These are phyloP conservation scores for Mucor sp. DNA, from an alignment of 371 early-diverging fungal species.

Conservation along the genomic window DNA sequence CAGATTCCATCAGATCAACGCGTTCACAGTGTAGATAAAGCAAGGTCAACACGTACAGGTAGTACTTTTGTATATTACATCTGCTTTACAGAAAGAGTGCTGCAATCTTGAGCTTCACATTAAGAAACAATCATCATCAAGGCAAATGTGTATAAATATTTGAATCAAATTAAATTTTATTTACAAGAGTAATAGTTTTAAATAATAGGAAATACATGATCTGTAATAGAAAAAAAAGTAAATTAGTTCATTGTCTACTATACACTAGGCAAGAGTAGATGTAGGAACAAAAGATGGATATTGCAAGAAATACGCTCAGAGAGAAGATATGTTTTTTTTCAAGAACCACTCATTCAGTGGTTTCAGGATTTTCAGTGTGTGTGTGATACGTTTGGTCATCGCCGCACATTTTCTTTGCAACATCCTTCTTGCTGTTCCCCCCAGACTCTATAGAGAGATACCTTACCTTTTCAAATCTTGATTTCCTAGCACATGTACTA, in stretches of 20 bases:
- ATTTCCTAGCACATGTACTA: not conserved
- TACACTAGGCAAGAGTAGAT: not conserved
- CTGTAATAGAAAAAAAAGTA: not conserved
- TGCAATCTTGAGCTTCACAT: too few species aligned
- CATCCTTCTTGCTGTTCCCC: not conserved
- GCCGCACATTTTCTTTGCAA: conserved; percentile 1
- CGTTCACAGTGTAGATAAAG: too few species aligned
- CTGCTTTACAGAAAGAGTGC: not conserved
- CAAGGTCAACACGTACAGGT: not conserved
- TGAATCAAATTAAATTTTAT: not conserved
- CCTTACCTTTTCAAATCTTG: not conserved
- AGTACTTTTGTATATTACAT: not conserved
- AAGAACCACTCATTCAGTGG: conserved; percentile 12
- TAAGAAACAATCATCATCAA: not conserved
- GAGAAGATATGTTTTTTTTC: conserved; percentile 22
- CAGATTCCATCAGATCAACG: too few species aligned
- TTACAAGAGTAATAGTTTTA: not conserved
- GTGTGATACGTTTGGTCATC: conserved; percentile 27
- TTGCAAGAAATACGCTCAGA: conserved; percentile 13
- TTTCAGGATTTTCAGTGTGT: conserved; percentile 30
- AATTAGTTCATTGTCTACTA: not conserved
- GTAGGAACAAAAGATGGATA: not conserved
- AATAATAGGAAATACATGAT: not conserved
- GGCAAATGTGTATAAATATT: not conserved
- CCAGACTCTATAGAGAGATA: not conserved